Conservation (phyloP, 1,284 basidiomycete genomes). For the Pseudozyma sp. region DNA sequence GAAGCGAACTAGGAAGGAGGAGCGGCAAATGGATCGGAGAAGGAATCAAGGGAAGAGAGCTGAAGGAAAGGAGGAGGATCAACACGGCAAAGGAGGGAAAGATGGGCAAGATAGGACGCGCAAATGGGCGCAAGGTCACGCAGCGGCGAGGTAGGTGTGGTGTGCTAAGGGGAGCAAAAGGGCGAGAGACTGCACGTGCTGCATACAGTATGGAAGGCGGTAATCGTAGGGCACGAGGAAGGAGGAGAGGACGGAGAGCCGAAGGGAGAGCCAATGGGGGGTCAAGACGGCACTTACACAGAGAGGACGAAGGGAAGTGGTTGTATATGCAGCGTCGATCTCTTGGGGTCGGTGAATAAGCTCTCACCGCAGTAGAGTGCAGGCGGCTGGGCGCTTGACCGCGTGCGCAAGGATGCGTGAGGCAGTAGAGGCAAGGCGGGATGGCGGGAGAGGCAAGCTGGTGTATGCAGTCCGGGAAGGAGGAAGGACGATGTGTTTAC, state of each 20-base stretch:
- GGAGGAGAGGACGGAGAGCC: background rate
- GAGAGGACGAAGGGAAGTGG: constrained; percentile 8
- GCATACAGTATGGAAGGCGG: background rate
- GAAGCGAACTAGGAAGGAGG: constrained; percentile 4
- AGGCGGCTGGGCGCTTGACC: constrained; percentile 23
- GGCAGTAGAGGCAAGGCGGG: constrained; percentile 1
- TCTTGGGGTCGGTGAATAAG: constrained; percentile 19
- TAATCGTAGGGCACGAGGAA: constrained; percentile 1
- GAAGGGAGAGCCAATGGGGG: background rate
- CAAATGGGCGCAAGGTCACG: constrained; percentile 3
- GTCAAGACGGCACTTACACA: constrained; percentile 26
- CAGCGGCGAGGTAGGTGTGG: background rate
- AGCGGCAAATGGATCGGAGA: constrained; percentile 6
- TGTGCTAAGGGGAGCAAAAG: background rate
- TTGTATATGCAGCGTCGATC: constrained; percentile 46
- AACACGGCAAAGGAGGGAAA: constrained; percentile 18
- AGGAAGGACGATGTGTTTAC: constrained; percentile 24
- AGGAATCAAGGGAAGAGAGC: constrained; percentile 3
- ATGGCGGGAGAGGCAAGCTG: constrained; percentile 1
- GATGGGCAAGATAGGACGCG: background rate
- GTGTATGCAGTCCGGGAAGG: constrained; percentile 2
- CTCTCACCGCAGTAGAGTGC: constrained; percentile 16
- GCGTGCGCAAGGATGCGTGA: constrained; percentile 5
- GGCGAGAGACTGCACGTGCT: constrained; percentile 15
- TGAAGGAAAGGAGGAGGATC: constrained; percentile 13